Conservation (phyloP, 2,329 filamentous ascomycete genomes). For the Cladosporium velox region DNA sequence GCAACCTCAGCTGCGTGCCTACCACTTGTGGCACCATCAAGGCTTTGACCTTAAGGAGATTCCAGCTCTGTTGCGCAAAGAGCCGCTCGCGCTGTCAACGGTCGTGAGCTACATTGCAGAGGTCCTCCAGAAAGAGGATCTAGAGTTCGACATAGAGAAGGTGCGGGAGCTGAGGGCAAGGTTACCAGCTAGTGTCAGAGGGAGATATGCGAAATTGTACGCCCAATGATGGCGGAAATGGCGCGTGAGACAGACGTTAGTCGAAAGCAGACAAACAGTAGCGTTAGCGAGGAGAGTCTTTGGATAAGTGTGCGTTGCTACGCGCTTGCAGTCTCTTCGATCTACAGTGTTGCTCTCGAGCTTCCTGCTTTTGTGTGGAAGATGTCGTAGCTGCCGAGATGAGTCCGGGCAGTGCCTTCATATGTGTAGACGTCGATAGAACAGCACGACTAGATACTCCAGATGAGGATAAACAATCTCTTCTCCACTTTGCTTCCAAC, state of each 20-base stretch:
- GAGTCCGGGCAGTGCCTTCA: neutral
- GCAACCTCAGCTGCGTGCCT: slow-evolving; percentile 49
- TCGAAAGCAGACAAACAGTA: neutral
- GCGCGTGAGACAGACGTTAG: neutral
- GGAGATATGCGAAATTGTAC: slow-evolving; percentile 22
- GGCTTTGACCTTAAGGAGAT: slow-evolving; percentile 53
- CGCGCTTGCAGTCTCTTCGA: neutral
- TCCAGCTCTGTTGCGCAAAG: slow-evolving; percentile 59
- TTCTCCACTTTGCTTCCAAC: neutral
- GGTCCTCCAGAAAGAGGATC: slow-evolving; percentile 53
- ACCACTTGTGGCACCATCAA: slow-evolving; percentile 65
- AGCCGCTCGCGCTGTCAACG: slow-evolving; percentile 59
- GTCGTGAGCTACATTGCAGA: slow-evolving; percentile 62
- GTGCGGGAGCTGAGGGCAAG: slow-evolving; percentile 30
- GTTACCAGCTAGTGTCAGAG: slow-evolving; percentile 28
- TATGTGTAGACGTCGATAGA: neutral
- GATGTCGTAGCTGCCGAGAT: neutral
- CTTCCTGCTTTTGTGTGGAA: neutral
- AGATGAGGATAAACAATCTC: neutral
- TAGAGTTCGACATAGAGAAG: slow-evolving; percentile 50
- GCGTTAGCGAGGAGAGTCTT: neutral
- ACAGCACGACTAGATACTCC: neutral
- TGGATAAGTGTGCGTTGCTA: neutral
- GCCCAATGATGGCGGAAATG: neutral
- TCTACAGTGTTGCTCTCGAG: neutral